Evolutionary conservation across 2,329 filamentous ascomycete species (phyloP).

Genomic region (Epicoccum nigrum): DNA sequence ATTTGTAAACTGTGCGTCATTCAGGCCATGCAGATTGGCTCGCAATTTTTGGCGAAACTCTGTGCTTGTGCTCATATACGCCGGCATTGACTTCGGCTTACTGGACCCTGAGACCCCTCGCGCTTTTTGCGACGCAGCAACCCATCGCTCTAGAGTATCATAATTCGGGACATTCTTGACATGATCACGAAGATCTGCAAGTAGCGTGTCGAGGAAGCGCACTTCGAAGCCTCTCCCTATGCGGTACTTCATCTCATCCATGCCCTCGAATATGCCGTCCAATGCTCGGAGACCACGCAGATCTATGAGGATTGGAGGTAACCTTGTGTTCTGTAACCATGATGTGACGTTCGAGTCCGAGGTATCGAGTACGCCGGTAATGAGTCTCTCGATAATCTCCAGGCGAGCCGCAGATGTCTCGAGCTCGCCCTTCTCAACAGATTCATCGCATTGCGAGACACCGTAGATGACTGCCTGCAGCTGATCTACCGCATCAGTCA

Average conservation of each 20-base stretch:
- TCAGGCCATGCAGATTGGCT: slow-evolving; percentile 76
- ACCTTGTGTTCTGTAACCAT: slow-evolving; percentile 43
- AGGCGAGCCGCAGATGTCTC: slow-evolving; percentile 80
- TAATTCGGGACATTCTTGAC: slow-evolving; percentile 71
- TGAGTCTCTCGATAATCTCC: slow-evolving; percentile 77
- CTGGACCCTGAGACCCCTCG: slow-evolving; percentile 71
- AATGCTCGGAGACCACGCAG: slow-evolving; percentile 78
- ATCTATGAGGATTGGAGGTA: slow-evolving; percentile 63
- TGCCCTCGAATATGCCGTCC: slow-evolving; percentile 77
- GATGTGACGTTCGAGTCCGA: slow-evolving; percentile 34
- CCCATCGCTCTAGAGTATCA: slow-evolving; percentile 85
- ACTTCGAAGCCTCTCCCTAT: slow-evolving; percentile 88
- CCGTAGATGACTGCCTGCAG: slow-evolving; percentile 78
- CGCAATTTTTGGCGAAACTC: slow-evolving; percentile 73
- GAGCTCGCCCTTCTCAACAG: slow-evolving; percentile 83
- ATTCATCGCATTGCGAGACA: slow-evolving; percentile 75
- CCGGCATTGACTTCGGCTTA: slow-evolving; percentile 69
- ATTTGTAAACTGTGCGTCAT: slow-evolving; percentile 78
- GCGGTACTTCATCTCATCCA: slow-evolving; percentile 75
- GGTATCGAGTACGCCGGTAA: slow-evolving; percentile 70
- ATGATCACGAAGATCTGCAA: slow-evolving; percentile 82
- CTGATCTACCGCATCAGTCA: slow-evolving; percentile 83
- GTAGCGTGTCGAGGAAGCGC: slow-evolving; percentile 76
- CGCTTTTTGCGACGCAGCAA: slow-evolving; percentile 73
- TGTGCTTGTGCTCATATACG: slow-evolving; percentile 77